A percentile compares a stretch with the other conserved stretches of the same genome.
phyloP scores from a whole-genome alignment of 306 rosid species.

The Neltuma alba region DNA sequence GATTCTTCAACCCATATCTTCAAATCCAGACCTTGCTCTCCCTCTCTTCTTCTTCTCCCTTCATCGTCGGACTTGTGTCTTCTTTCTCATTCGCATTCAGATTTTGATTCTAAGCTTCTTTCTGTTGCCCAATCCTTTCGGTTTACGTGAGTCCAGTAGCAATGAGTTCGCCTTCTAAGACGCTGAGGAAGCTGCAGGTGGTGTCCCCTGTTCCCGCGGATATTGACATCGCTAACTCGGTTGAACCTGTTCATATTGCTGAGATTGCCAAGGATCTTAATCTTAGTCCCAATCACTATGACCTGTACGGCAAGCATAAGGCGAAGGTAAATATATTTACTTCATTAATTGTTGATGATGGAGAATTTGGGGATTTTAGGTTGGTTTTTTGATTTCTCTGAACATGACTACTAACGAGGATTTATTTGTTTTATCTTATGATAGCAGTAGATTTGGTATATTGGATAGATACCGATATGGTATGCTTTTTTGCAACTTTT shows the following conservation, averaged over 20 bases:
- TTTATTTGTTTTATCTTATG: neutral
- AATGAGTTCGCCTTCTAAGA: conserved; percentile 63
- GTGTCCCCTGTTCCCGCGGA: conserved; percentile 94
- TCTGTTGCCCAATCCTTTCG: neutral
- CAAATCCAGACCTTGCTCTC: neutral
- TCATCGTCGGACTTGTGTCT: neutral
- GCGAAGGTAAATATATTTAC: conserved; percentile 60
- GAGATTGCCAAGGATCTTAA: conserved; percentile 75
- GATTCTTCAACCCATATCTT: neutral
- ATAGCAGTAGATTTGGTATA: neutral
- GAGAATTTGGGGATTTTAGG: neutral
- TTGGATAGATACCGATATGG: neutral
- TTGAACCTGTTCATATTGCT: conserved; percentile 80
- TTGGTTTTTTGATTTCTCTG: neutral
- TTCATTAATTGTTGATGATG: neutral
- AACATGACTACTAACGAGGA: neutral
- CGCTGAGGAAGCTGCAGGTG: conserved; percentile 73
- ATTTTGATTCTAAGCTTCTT: neutral
- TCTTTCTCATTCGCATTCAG: neutral
- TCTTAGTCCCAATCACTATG: conserved; percentile 78
- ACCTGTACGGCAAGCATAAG: conserved; percentile 91
- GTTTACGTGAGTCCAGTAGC: neutral
- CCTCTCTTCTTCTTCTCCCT: neutral
- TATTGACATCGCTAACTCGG: conserved; percentile 85
- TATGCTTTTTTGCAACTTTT: conserved; percentile 6